These are phyloP conservation scores for Corrigiola litoralis DNA, from an alignment of 179 eudicot genomes.

Conservation along the genomic window DNA sequence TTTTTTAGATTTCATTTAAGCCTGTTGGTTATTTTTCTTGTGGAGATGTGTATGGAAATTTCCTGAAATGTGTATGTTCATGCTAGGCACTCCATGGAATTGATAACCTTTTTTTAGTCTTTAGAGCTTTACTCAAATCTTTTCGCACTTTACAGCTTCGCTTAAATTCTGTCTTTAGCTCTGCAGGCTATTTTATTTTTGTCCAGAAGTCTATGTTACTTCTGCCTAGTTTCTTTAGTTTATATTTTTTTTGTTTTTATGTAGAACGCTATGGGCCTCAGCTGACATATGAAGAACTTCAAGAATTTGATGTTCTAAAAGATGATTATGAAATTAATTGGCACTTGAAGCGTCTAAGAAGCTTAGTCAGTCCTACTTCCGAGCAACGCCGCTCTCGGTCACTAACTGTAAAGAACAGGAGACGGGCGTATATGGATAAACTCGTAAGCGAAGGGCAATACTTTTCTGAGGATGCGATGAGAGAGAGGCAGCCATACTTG, in stretches of 20 bases:
- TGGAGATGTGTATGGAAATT: no score
- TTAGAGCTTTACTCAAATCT: no score
- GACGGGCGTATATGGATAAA: slow-evolving; percentile 83
- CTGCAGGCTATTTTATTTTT: no score
- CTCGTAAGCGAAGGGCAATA: slow-evolving; percentile 70
- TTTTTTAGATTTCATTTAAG: no score
- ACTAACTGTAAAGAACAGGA: slow-evolving; percentile 65
- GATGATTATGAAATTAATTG: slow-evolving; percentile 86
- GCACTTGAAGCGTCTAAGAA: slow-evolving; percentile 60
- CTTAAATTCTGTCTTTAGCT: no score
- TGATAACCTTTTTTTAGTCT: no score
- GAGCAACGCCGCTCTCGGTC: slow-evolving; percentile 58
- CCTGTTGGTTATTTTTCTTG: no score
- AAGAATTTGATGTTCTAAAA: slow-evolving; percentile 58
- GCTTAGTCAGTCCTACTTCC: slow-evolving; percentile 62
- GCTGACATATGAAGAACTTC: slow-evolving; percentile 66
- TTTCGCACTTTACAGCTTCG: no score
- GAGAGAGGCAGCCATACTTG: slow-evolving; percentile 96
- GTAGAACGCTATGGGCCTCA: slow-evolving; percentile 80
- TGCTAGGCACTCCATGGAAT: no score
- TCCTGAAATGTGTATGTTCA: no score
- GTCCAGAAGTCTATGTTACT: not conserved
- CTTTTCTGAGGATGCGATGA: slow-evolving; percentile 96
- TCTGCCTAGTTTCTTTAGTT: not conserved
- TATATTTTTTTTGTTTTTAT: slow-evolving; percentile 1